phyloP scores from a whole-genome alignment of 1,284 basidiomycete genomes.

The Heterobasidion irregulare region DNA sequence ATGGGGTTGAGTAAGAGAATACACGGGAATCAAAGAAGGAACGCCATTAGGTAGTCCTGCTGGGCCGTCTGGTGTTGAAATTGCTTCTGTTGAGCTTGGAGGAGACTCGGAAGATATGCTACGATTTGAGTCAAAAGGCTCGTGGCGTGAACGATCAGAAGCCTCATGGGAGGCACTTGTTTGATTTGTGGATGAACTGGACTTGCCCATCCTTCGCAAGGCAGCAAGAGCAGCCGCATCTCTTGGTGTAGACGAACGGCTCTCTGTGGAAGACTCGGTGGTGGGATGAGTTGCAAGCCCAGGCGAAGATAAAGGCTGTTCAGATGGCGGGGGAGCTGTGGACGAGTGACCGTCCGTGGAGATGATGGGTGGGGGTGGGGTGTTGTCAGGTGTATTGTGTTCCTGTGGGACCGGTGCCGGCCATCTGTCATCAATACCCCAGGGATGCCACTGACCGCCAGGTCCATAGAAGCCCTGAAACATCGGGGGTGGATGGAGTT shows the following conservation, averaged over 20 bases:
- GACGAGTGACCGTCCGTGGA: not conserved
- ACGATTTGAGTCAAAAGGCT: not conserved
- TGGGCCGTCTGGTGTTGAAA: not conserved
- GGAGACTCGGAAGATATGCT: not conserved
- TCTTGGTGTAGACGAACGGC: conserved; percentile 15
- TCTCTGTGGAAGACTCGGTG: conserved; percentile 5
- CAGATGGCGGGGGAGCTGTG: not conserved
- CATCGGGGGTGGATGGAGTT: conserved; percentile 22
- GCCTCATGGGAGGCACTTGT: not conserved
- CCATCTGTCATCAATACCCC: conserved; percentile 33
- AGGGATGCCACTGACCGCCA: conserved; percentile 54
- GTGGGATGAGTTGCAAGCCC: conserved; percentile 1
- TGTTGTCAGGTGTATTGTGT: conserved; percentile 7
- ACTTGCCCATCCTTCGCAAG: conserved; percentile 18
- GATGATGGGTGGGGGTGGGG: conserved; percentile 5
- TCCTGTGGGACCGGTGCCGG: conserved; percentile 10
- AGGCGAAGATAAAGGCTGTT: not conserved
- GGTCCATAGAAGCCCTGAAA: conserved; percentile 52
- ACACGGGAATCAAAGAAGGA: not conserved
- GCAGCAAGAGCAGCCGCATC: conserved; percentile 29
- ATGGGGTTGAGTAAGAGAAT: not conserved
- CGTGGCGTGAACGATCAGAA: not conserved
- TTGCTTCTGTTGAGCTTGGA: not conserved
- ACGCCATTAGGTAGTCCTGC: not conserved
- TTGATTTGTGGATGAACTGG: not conserved